These are phyloP conservation scores for Pinus albicaulis DNA, from an alignment of 75 land plant species.

Conservation along the genomic window DNA sequence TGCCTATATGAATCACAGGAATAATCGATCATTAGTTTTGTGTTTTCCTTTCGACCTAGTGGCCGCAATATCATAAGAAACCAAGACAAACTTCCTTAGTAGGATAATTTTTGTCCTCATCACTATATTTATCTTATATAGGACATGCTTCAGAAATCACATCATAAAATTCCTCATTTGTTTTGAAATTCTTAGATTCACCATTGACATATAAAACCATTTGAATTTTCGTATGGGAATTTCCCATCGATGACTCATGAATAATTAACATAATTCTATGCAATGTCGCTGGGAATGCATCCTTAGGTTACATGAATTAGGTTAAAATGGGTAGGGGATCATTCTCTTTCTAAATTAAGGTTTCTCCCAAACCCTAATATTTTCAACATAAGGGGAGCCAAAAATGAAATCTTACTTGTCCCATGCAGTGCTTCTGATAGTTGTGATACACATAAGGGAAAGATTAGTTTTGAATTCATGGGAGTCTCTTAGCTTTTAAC, in stretches of 20 bases:
- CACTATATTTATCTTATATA: conserved; percentile 64
- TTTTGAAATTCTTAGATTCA: conserved; percentile 40
- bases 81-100: conserved; percentile 32
- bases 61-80: conserved; percentile 47
- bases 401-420: too few relatives aligned
- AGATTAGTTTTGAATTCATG: too few relatives aligned
- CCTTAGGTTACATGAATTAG: too few relatives aligned
- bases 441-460: too few relatives aligned
- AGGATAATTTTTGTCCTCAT: conserved; percentile 29
- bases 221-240: conserved; percentile 21
- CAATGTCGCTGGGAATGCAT: too few relatives aligned
- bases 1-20: conserved; percentile 37
- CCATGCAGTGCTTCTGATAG: too few relatives aligned
- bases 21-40: conserved; percentile 30
- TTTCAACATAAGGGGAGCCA: too few relatives aligned
- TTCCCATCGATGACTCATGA: conserved; percentile 24
- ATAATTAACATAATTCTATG: too few relatives aligned
- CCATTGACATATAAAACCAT: conserved; percentile 18
- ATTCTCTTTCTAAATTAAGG: too few relatives aligned
- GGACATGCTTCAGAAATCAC: conserved; percentile 65
- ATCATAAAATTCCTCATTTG: conserved; percentile 82
- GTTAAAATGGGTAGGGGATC: too few relatives aligned
- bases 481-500: too few relatives aligned
- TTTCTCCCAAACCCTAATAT: too few relatives aligned
- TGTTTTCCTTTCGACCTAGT: conserved; percentile 20